A percentile compares a stretch with the other conserved stretches of the same genome.
Evolutionary conservation across 768 basidiomycete species (phyloP).

Genomic region (Mycena maculata): DNA sequence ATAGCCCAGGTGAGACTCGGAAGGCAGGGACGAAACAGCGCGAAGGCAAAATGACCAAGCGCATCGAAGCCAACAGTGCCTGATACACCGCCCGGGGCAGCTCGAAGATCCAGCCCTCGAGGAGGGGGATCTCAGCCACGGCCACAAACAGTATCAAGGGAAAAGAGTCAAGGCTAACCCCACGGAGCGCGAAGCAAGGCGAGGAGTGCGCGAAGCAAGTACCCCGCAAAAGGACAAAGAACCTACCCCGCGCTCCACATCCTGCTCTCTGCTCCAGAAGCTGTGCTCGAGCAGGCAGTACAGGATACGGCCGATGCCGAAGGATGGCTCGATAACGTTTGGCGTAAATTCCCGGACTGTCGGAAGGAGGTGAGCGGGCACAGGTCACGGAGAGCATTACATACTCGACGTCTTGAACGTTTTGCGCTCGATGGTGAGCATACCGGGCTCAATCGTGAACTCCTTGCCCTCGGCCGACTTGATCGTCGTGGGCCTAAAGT

Average conservation of each 20-base stretch:
- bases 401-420: constrained; percentile 88
- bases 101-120: background rate
- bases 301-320: constrained; percentile 95
- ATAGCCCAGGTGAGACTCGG: background rate
- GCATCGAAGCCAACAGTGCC: background rate
- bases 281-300: constrained; percentile 95
- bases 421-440: constrained; percentile 83
- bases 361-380: constrained; percentile 10
- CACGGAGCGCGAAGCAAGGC: background rate
- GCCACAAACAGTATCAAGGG: background rate
- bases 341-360: constrained; percentile 95
- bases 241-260: constrained; percentile 88
- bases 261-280: constrained; percentile 95
- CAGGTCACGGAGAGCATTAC: constrained; percentile 39
- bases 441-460: constrained; percentile 77
- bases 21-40: background rate
- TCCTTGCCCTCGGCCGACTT: constrained; percentile 69
- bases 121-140: background rate
- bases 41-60: constrained; percentile 11
- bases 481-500: constrained; percentile 65
- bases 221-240: constrained; percentile 29
- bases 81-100: background rate
- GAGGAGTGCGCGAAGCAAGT: constrained; percentile 13
- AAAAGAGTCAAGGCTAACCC: constrained; percentile 2
- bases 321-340: constrained; percentile 99